Base-by-base conservation (phyloP, 257 asterid genomes). In the Forsythia suspensa region DNA sequence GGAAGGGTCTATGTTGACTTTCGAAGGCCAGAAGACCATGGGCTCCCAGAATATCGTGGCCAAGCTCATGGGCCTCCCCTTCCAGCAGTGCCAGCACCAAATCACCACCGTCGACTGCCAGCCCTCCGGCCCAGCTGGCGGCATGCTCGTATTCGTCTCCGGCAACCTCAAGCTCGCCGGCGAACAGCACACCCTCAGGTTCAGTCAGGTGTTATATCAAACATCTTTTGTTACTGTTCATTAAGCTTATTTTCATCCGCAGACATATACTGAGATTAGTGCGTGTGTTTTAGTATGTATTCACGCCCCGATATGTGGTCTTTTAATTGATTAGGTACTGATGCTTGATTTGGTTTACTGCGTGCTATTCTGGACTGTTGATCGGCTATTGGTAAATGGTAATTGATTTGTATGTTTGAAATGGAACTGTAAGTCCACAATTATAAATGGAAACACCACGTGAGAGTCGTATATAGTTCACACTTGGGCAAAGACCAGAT, bases 21-120 rank as follows among this genome's bases (percentile, higher is more conserved):
- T 81, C 76, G 84, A 81, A 70, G 84, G 84, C 2, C 80, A 80
- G 67, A 80, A 80, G 15, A 76, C 76, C 20, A 61, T 61, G 84
- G 84, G 84, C 57, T 81, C 84, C 39, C 74, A 44, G 7, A 81
- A 76, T 80, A 81, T 81, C 52, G 68, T 76, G 1, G 80, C 74
- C 3, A 76, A 76, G 34, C 40, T 76, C 5, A 70, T 66, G 10
- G 21, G 68, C 6, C 46, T 76, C 18, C 80, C 74, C 5, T 76
- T 67, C 18, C 80, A 76, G 80, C 80, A 46, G 80, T 76, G 80
- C 11, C 72, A 76, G 39, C 80, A 76, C n/a, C 63, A 67, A 8
- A 67, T 76, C 74, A 15, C 74, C 36, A 76, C 80, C 65, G 80
- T 76, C 9, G 80, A 76, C 18, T 67, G 74, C 12, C 80, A 76